These are phyloP conservation scores for Coemansia sp. DNA, from an alignment of 192 early-diverging fungal species.

Conservation along the genomic window DNA sequence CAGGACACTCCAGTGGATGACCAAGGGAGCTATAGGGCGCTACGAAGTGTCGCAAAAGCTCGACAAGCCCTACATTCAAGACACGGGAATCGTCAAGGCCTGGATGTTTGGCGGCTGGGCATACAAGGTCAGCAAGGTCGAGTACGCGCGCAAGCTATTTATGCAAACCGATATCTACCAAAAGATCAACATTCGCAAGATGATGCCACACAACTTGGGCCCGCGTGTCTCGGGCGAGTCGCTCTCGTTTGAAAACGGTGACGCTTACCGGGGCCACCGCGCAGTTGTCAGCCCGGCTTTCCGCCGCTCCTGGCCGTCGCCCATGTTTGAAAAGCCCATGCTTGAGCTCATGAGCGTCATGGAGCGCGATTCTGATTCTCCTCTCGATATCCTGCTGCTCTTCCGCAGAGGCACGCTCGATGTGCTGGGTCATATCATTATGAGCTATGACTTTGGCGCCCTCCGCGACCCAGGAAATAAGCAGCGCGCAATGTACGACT, in stretches of 20 bases:
- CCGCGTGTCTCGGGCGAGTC: constrained; percentile 46
- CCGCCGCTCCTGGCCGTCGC: constrained; percentile 51
- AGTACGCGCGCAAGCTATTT: constrained; percentile 52
- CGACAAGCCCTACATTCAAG: constrained; percentile 35
- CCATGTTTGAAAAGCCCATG: constrained; percentile 43
- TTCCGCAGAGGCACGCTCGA: constrained; percentile 60
- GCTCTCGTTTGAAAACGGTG: constrained; percentile 52
- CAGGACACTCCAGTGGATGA: constrained; percentile 47
- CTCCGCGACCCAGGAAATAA: constrained; percentile 49
- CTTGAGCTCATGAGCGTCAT: constrained; percentile 48
- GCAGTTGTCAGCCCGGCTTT: constrained; percentile 56
- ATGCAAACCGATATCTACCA: constrained; percentile 53
- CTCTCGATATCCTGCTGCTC: constrained; percentile 43
- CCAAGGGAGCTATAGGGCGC: constrained; percentile 40
- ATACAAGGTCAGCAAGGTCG: constrained; percentile 49
- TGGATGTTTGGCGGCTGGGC: constrained; percentile 55
- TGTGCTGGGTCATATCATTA: constrained; percentile 59
- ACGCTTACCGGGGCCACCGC: constrained; percentile 53
- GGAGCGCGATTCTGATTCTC: constrained; percentile 33
- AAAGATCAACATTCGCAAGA: constrained; percentile 43
- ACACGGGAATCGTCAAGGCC: constrained; percentile 46
- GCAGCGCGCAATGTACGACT: constrained; percentile 53
- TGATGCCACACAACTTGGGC: constrained; percentile 53
- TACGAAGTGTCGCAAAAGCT: constrained; percentile 45
- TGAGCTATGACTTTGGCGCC: constrained; percentile 60